Percentiles rank a stretch among this genome's conserved stretches.
These are phyloP conservation scores for Senna siamea DNA, from an alignment of 306 rosid species.

Conservation along the genomic window DNA sequence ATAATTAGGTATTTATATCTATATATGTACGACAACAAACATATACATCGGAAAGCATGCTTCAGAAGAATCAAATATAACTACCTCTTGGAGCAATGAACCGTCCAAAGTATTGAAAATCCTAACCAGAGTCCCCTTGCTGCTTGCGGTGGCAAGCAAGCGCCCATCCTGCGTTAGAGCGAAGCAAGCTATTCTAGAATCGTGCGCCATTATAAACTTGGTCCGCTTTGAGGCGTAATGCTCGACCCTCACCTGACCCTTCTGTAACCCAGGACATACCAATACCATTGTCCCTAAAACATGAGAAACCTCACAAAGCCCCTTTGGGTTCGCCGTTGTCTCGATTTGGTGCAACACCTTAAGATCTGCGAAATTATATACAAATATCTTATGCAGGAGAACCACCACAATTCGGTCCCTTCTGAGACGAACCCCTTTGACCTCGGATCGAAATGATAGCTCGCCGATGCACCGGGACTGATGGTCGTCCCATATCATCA, in stretches of 20 bases:
- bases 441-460: slow-evolving; percentile 77
- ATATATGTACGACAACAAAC: slow-evolving; percentile 1
- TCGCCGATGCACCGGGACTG: slow-evolving; percentile 73
- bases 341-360: slow-evolving; percentile 73
- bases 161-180: slow-evolving; percentile 73
- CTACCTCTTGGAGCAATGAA: slow-evolving; percentile 80
- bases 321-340: slow-evolving; percentile 72
- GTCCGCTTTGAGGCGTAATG: slow-evolving; percentile 75
- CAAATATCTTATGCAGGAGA: slow-evolving; percentile 69
- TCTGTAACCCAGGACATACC: slow-evolving; percentile 80
- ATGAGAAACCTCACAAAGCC: slow-evolving; percentile 77
- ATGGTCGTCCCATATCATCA: slow-evolving; percentile 86
- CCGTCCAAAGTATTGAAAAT: slow-evolving; percentile 77
- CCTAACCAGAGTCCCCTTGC: slow-evolving; percentile 76
- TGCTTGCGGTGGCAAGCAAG: slow-evolving; percentile 77
- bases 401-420: slow-evolving; percentile 69
- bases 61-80: background rate
- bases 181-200: slow-evolving; percentile 71
- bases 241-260: slow-evolving; percentile 84
- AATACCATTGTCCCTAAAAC: slow-evolving; percentile 57
- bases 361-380: slow-evolving; percentile 64
- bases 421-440: slow-evolving; percentile 66
- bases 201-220: slow-evolving; percentile 77
- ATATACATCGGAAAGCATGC: background rate
- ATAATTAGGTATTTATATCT: no score